These are phyloP conservation scores for Pseudopediastrum boryanum DNA, from an alignment of 139 green algal species.

Conservation along the genomic window DNA sequence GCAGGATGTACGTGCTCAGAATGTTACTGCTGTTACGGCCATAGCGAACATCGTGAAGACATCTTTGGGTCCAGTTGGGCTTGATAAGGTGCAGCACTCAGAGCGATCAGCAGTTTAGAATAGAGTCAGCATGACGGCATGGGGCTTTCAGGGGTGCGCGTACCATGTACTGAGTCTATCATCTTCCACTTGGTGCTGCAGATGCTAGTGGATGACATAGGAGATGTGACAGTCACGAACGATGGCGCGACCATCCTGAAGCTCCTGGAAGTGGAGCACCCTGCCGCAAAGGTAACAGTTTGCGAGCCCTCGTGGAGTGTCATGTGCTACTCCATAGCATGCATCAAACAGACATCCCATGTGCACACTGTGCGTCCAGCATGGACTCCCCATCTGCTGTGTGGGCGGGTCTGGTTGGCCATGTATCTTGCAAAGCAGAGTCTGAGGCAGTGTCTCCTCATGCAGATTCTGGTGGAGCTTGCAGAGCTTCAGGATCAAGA, in stretches of 20 bases:
- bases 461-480: constrained; percentile 98
- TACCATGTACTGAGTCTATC: too few relatives aligned
- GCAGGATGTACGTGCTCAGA: constrained; percentile 93
- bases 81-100: constrained; percentile 91
- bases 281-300: constrained; percentile 93
- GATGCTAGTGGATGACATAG: constrained; percentile 99
- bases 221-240: constrained; percentile 99
- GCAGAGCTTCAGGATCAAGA: constrained; percentile 98
- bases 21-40: constrained; percentile 91
- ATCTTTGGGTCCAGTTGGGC: constrained; percentile 92
- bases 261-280: constrained; percentile 97
- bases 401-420: too few relatives aligned
- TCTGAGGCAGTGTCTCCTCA: too few relatives aligned
- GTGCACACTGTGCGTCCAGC: too few relatives aligned
- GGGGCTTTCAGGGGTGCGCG: background rate
- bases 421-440: too few relatives aligned
- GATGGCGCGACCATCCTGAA: constrained; percentile 99
- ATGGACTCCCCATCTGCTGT: too few relatives aligned
- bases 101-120: background rate
- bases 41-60: constrained; percentile 99
- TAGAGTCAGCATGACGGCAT: too few relatives aligned
- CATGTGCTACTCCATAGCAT: too few relatives aligned
- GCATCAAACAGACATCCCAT: too few relatives aligned
- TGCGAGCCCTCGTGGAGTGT: too few relatives aligned
- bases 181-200: constrained; percentile 44